Percentiles rank a stretch among this genome's conserved stretches.
Evolutionary conservation across 768 basidiomycete genomes (phyloP).

Genomic region (Megacollybia marginata): DNA sequence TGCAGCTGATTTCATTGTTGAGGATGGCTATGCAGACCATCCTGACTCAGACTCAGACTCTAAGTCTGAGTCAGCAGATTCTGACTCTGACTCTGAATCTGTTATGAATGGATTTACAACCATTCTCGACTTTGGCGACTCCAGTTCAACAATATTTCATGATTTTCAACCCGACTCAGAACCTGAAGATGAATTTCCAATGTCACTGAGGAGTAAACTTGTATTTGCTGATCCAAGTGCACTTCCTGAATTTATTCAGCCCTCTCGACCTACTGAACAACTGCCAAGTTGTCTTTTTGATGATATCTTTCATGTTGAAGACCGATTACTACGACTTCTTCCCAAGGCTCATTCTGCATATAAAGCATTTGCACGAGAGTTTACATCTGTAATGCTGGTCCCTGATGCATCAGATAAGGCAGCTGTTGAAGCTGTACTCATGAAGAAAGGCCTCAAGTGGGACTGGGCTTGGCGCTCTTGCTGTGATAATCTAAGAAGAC

Average conservation of each 20-base stretch:
- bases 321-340: slow-evolving; percentile 1
- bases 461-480: not conserved
- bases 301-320: slow-evolving; percentile 6
- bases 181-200: slow-evolving; percentile 1
- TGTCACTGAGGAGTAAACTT: not conserved
- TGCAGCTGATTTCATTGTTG: too few species aligned
- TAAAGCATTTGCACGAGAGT: slow-evolving; percentile 6
- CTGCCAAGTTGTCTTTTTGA: slow-evolving; percentile 4
- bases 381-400: slow-evolving; percentile 5
- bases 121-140: too few species aligned
- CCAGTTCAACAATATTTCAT: too few species aligned
- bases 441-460: slow-evolving; percentile 2
- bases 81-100: too few species aligned
- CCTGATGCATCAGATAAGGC: slow-evolving; percentile 5
- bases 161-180: too few species aligned
- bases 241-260: not conserved
- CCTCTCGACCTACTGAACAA: not conserved
- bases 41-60: too few species aligned
- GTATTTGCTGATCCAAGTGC: not conserved
- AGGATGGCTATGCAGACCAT: too few species aligned
- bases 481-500: not conserved
- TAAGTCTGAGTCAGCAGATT: too few species aligned
- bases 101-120: too few species aligned
- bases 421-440: slow-evolving; percentile 2
- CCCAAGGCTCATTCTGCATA: slow-evolving; percentile 5